A percentile compares a stretch with the other conserved stretches of the same genome.
These are phyloP conservation scores for Daldinia caldariorum DNA, from an alignment of 495 filamentous ascomycete genomes.

Conservation along the genomic window DNA sequence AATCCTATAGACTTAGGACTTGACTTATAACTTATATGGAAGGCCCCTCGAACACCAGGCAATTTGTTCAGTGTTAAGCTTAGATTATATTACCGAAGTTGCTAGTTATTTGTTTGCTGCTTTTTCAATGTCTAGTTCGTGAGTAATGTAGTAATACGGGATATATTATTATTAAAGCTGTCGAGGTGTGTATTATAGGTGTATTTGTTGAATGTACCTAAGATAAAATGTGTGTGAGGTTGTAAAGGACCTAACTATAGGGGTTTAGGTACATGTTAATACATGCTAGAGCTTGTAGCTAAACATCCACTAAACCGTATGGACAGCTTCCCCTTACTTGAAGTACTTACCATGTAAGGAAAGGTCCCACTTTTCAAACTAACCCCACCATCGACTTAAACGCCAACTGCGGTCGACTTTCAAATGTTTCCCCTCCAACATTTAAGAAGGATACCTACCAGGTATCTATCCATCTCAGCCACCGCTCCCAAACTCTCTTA, in stretches of 20 bases:
- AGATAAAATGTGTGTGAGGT: neutral
- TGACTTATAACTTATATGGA: slow-evolving; percentile 17
- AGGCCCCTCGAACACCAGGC: slow-evolving; percentile 17
- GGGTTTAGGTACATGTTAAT: neutral
- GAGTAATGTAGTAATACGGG: neutral
- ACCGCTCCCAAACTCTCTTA: slow-evolving; percentile 13
- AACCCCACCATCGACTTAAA: slow-evolving; percentile 35
- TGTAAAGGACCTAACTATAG: neutral
- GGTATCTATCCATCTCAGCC: slow-evolving; percentile 16
- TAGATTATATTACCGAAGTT: neutral
- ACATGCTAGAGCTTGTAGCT: neutral
- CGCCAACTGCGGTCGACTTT: slow-evolving; percentile 18
- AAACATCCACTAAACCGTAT: slow-evolving; percentile 2
- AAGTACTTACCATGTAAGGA: slow-evolving; percentile 23
- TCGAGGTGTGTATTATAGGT: neutral
- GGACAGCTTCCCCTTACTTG: slow-evolving; percentile 5
- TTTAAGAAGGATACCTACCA: slow-evolving; percentile 24
- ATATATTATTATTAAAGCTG: neutral
- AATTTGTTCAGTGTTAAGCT: neutral
- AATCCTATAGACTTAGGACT: slow-evolving; percentile 17
- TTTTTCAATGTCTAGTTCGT: neutral
- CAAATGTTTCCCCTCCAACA: slow-evolving; percentile 42
- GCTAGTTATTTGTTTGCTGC: slow-evolving; percentile 5
- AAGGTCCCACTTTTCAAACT: slow-evolving; percentile 11
- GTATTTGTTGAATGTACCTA: neutral